Conservation (phyloP, 1,139 yeast species). For the Candida pseudoviswanathii region DNA sequence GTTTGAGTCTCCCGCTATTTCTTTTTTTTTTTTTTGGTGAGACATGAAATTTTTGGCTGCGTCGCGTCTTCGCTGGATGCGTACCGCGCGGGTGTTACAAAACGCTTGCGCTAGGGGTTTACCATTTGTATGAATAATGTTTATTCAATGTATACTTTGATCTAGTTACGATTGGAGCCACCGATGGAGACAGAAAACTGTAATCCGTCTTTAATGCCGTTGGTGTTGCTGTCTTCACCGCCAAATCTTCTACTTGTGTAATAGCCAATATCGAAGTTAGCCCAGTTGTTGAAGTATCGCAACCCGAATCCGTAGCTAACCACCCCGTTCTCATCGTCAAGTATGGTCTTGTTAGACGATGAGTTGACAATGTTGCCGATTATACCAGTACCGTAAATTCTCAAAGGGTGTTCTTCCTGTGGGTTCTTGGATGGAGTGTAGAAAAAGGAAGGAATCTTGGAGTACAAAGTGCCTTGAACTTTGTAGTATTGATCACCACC, state of each 20-base stretch:
- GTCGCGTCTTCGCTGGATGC: background rate
- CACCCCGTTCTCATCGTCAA: conserved; percentile 28
- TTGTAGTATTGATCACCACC: conserved; percentile 49
- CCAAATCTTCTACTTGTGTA: conserved; percentile 35
- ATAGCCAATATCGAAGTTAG: conserved; percentile 51
- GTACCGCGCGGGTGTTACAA: background rate
- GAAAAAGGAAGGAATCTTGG: conserved; percentile 39
- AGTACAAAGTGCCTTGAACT: conserved; percentile 33
- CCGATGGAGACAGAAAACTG: conserved; percentile 51
- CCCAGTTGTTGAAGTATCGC: conserved; percentile 45
- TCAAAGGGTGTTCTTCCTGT: conserved; percentile 35
- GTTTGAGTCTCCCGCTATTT: background rate
- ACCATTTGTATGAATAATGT: background rate
- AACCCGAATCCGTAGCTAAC: conserved; percentile 46
- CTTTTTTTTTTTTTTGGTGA: background rate
- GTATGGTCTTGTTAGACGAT: conserved; percentile 17
- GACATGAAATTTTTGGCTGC: background rate
- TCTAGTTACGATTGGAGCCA: conserved; percentile 31
- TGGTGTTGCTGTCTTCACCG: conserved; percentile 17
- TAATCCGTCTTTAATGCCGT: conserved; percentile 47
- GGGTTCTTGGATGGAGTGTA: conserved; percentile 18
- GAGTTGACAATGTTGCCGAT: conserved; percentile 35
- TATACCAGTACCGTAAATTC: conserved; percentile 42
- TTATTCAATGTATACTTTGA: background rate
- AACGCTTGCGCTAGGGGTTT: background rate